Percentiles rank a stretch among this genome's conserved stretches.
These are phyloP conservation scores for Apophysomyces ossiformis DNA, from an alignment of 371 early-diverging fungal genomes.

Conservation along the genomic window DNA sequence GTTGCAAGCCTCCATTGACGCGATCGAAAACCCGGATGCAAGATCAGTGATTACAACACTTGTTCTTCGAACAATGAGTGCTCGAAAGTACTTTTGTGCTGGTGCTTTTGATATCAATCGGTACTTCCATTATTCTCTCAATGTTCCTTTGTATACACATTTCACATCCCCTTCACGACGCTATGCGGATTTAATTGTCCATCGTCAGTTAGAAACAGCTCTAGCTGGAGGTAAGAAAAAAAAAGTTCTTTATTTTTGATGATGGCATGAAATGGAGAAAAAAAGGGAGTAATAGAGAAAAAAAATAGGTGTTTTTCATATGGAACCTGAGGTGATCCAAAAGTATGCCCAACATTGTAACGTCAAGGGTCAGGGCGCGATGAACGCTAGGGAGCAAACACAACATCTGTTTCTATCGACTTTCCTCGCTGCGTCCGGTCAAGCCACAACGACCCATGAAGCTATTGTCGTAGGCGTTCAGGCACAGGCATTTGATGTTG, in stretches of 20 bases:
- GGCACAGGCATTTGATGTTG: conserved; percentile 64
- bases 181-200: conserved; percentile 95
- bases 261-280: neutral
- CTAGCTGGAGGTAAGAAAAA: conserved; percentile 25
- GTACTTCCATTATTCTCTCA: conserved; percentile 75
- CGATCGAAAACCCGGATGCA: conserved; percentile 55
- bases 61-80: conserved; percentile 74
- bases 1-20: conserved; percentile 73
- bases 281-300: neutral
- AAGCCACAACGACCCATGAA: conserved; percentile 35
- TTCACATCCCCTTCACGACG: conserved; percentile 93
- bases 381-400: conserved; percentile 77
- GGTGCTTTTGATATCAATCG: conserved; percentile 68
- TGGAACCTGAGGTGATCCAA: conserved; percentile 45
- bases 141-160: conserved; percentile 81
- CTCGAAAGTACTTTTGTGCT: conserved; percentile 83
- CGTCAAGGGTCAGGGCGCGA: conserved; percentile 60
- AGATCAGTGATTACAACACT: conserved; percentile 53
- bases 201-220: conserved; percentile 66
- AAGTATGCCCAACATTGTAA: conserved; percentile 72
- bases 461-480: conserved; percentile 55
- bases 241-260: no score
- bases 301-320: conserved; percentile 33
- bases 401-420: conserved; percentile 65
- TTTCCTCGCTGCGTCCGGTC: conserved; percentile 42